phyloP scores from a whole-genome alignment of 2,329 filamentous ascomycete genomes.

The Trichoderma simmonsii region DNA sequence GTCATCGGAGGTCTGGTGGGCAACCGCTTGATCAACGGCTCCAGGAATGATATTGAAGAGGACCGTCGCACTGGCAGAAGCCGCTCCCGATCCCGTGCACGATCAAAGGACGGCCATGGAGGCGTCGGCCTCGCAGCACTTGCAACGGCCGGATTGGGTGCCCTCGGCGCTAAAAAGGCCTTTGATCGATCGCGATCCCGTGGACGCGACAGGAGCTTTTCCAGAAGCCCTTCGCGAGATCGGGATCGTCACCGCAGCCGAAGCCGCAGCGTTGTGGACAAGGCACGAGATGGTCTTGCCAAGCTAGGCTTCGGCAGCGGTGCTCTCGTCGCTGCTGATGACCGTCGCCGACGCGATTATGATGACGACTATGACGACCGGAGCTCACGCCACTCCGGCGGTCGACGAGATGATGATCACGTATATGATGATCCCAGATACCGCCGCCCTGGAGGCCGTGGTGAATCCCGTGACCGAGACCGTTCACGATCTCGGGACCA shows the following conservation, averaged over 20 bases:
- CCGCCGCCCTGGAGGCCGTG: constrained; percentile 38
- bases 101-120: constrained; percentile 49
- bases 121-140: constrained; percentile 57
- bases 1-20: constrained; percentile 85
- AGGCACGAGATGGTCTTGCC: constrained; percentile 58
- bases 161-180: constrained; percentile 60
- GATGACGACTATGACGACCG: constrained; percentile 45
- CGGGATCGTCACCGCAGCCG: constrained; percentile 51
- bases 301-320: constrained; percentile 58
- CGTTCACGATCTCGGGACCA: constrained; percentile 17
- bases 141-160: constrained; percentile 60
- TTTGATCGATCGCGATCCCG: constrained; percentile 50
- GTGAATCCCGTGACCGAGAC: constrained; percentile 37
- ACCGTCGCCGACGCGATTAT: constrained; percentile 39
- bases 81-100: constrained; percentile 64
- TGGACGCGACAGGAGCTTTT: constrained; percentile 44
- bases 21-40: constrained; percentile 81
- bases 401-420: constrained; percentile 38
- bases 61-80: constrained; percentile 60
- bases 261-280: constrained; percentile 64
- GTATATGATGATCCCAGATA: constrained; percentile 47
- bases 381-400: constrained; percentile 38
- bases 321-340: constrained; percentile 36
- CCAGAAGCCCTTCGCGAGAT: constrained; percentile 43
- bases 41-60: constrained; percentile 63